These are phyloP conservation scores for Boletus sp. DNA, from an alignment of 1,284 basidiomycete genomes.

Conservation along the genomic window DNA sequence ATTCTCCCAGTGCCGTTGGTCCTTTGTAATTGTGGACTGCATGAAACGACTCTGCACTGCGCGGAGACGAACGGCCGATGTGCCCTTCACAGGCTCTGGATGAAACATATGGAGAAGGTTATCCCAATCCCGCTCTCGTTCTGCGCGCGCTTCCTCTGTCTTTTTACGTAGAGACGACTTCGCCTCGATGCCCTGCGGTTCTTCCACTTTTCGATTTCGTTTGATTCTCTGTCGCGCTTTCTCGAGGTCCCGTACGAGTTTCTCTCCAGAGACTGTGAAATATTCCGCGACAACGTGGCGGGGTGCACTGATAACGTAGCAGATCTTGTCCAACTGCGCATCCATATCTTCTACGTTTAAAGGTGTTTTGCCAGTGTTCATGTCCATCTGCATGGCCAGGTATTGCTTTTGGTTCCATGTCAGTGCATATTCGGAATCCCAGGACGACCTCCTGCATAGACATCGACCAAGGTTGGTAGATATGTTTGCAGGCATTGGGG, in stretches of 20 bases:
- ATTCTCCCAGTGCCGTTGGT: conserved; percentile 56
- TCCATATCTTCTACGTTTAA: conserved; percentile 46
- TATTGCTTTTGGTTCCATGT: conserved; percentile 67
- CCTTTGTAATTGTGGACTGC: conserved; percentile 48
- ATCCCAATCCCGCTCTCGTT: conserved; percentile 64
- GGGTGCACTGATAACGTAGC: conserved; percentile 56
- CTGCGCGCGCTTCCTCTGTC: conserved; percentile 50
- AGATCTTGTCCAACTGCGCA: conserved; percentile 43
- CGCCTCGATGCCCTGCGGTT: conserved; percentile 40
- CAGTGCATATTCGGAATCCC: conserved; percentile 56
- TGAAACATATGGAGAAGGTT: conserved; percentile 50
- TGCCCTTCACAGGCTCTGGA: conserved; percentile 46
- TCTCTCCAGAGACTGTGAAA: conserved; percentile 40
- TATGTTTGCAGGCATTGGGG: conserved; percentile 25
- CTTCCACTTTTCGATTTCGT: conserved; percentile 27
- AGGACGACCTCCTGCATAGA: conserved; percentile 52
- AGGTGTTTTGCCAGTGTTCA: conserved; percentile 43
- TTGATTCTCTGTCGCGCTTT: conserved; percentile 37
- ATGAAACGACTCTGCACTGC: conserved; percentile 53
- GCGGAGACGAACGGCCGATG: conserved; percentile 48
- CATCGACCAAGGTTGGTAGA: conserved; percentile 37
- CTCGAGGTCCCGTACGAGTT: conserved; percentile 41
- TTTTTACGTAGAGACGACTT: conserved; percentile 52
- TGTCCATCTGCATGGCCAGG: conserved; percentile 49
- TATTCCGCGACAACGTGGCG: conserved; percentile 44